A percentile compares a stretch with the other conserved stretches of the same genome.
Evolutionary conservation across 2,329 filamentous ascomycete species (phyloP).

Genomic region (Botrytis fragariae): DNA sequence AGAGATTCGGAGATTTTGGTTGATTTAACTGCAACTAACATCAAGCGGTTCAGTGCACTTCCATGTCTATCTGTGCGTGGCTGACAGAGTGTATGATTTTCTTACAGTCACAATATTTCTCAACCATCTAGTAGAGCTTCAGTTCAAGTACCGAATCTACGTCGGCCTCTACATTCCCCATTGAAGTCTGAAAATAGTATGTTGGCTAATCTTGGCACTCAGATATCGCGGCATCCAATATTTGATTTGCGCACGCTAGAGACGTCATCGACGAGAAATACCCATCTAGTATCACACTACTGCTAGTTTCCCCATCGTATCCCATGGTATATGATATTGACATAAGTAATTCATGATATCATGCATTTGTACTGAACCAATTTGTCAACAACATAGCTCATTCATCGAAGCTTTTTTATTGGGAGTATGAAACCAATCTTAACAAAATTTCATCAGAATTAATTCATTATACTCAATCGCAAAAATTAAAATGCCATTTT

Average conservation of each 20-base stretch:
- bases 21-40: background rate
- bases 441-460: background rate
- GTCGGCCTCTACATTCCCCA: background rate
- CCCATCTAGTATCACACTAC: background rate
- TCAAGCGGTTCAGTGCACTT: no score
- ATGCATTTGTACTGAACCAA: background rate
- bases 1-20: background rate
- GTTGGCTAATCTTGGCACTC: background rate
- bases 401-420: background rate
- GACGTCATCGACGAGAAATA: background rate
- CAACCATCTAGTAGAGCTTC: background rate
- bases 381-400: background rate
- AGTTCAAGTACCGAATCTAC: background rate
- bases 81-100: background rate
- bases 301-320: background rate
- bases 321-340: background rate
- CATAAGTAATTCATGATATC: background rate
- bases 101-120: background rate
- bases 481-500: background rate
- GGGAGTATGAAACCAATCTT: background rate
- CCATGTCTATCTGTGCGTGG: background rate
- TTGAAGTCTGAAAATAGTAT: background rate
- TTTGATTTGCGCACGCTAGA: background rate
- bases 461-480: background rate
- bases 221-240: background rate